Evolutionary conservation across 31 red algal species (phyloP), one percentile per base, ranked within the genome.

Genomic region (Endocladia muricata): DNA sequence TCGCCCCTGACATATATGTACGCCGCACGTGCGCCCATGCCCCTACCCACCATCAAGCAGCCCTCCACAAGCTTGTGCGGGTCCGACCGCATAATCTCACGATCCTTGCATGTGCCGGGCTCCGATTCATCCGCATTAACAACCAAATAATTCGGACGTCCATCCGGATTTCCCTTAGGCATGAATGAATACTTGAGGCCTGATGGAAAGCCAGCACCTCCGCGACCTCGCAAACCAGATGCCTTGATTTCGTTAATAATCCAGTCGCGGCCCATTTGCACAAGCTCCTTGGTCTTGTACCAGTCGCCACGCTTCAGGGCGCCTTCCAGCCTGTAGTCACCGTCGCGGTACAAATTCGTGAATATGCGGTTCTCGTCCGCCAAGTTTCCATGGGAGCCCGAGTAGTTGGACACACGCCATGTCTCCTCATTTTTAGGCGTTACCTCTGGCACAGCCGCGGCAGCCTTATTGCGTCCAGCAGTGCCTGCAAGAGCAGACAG

Each of bases 101-200:
- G 79, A 68, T 99, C 96, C 80, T 99, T 99, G 85, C 87, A 94
- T 13, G 96, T 99, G 39, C 96, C 96, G 2, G 96, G 96, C 32
- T 99, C 96, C 1, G 96, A 99, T 61, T 99, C 96, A 67, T 99
- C 96, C 22, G 92, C 93, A 77, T 99, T 99, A 31, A 95, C 86
- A 26, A 99, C 92, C 29, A 99, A 90, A 66, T 99, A 99, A 67
- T 85, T 90, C 3, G 92, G 92, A 34, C 88, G 77, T 26, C 92
- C 88, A 70, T 99, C 92, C 28, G 92, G 73, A 42, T 72, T 92
- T 35, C 39, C 79, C 43, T 89, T 88, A 2, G 96, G 96, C 88
- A 95, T 99, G 79, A 99, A 99, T 19, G 77, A 84, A 52, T 93
- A 95, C 70, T 99, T 99, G 6, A 99, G 79, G 9, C 96, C 96